Evolutionary conservation across 345 rosid genomes (phyloP), one percentile per base, ranked within the genome.

Genomic region (Lenwebbia sp.): DNA sequence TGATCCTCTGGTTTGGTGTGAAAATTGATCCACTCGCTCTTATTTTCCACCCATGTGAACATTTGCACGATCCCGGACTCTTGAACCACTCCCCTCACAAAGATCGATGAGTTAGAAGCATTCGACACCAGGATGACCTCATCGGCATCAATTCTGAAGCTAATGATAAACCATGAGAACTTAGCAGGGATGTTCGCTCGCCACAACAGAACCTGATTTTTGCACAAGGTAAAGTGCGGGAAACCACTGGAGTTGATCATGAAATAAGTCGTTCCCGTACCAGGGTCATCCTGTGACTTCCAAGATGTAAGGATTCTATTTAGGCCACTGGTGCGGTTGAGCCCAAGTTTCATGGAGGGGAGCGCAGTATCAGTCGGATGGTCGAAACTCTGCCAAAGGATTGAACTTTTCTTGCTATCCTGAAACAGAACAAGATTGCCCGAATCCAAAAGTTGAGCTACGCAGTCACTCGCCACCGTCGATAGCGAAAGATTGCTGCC

Each of bases 331-430:
- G n/a, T 56, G 13, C 37, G 44, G 85, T 87, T 86, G 88, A 88
- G 86, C 13, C 93, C 93, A 2, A 89, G 23, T 74, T 87, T 91
- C 93, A 91, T 91, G 30, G 83, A 89, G 6, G 91, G 87, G 14
- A n/a, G n/a, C n/a, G n/a, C n/a, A n/a, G n/a, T n/a, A n/a, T n/a
- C n/a, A n/a, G n/a, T n/a, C n/a, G n/a, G n/a, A n/a, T n/a, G n/a
- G n/a, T n/a, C n/a, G n/a, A n/a, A n/a, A n/a, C n/a, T n/a, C n/a
- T n/a, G n/a, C n/a, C n/a, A n/a, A n/a, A n/a, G n/a, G n/a, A n/a
- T n/a, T n/a, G n/a, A n/a, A n/a, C n/a, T n/a, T n/a, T n/a, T n/a
- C n/a, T n/a, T n/a, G n/a, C n/a, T n/a, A n/a, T n/a, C n/a, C n/a
- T n/a, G n/a, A n/a, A n/a, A n/a, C n/a, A n/a, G n/a, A n/a, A n/a